Percentiles rank a stretch among this genome's conserved stretches.
These are phyloP conservation scores for Protea cynaroides DNA, from an alignment of 164 flowering plant genomes.

Conservation along the genomic window DNA sequence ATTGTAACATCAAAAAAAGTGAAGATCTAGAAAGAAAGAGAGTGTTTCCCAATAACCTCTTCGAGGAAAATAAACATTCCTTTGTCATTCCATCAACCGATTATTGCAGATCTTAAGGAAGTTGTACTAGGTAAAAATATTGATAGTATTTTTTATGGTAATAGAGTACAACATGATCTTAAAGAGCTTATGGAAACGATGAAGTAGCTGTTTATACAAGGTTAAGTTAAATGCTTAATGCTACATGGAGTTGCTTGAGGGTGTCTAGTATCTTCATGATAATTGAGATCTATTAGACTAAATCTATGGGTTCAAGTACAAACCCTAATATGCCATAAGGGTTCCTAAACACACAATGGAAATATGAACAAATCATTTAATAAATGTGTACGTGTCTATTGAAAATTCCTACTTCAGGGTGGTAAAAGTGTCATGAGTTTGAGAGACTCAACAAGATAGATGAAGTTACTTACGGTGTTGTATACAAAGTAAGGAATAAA, in stretches of 20 bases:
- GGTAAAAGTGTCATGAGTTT: constrained; percentile 61
- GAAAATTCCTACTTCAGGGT: constrained; percentile 47
- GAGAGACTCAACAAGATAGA: constrained; percentile 58
- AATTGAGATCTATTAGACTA: constrained; percentile 86
- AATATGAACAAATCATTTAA: too few relatives aligned
- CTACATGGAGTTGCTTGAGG: constrained; percentile 70
- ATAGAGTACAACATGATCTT: constrained; percentile 79
- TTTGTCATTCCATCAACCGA: constrained; percentile 53
- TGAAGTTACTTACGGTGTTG: constrained; percentile 81
- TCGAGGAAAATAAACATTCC: constrained; percentile 78
- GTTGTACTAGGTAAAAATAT: constrained; percentile 49
- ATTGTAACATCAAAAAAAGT: constrained; percentile 76
- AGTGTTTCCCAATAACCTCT: constrained; percentile 64
- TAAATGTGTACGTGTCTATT: too few relatives aligned
- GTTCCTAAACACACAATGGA: too few relatives aligned
- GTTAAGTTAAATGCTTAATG: constrained; percentile 78
- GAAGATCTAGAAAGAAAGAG: constrained; percentile 51
- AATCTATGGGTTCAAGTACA: too few relatives aligned
- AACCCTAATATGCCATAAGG: too few relatives aligned
- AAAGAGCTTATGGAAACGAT: constrained; percentile 52
- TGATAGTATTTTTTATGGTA: constrained; percentile 55
- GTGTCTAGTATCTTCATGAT: constrained; percentile 67
- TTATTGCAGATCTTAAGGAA: constrained; percentile 61
- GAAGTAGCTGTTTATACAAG: constrained; percentile 59
- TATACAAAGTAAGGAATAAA: constrained; percentile 60